Conservation (phyloP, 2,329 filamentous ascomycete species). For the Knufia petricola region DNA sequence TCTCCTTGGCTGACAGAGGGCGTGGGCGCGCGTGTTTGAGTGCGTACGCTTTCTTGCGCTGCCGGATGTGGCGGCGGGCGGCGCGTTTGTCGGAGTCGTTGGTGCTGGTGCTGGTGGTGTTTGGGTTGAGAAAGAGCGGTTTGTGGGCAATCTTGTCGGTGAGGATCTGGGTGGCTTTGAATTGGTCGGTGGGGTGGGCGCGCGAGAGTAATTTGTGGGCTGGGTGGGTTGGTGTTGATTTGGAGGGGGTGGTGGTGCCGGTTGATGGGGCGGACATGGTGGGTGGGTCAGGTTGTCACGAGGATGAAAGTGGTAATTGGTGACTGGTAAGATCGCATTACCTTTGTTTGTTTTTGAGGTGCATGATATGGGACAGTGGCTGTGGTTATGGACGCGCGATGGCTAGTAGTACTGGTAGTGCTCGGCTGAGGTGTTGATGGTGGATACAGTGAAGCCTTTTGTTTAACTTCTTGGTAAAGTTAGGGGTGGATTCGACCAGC, state of each 20-base stretch:
- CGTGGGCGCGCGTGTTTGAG: conserved; percentile 45
- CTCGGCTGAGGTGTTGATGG: too few relatives aligned
- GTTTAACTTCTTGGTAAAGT: too few relatives aligned
- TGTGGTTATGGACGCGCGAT: too few relatives aligned
- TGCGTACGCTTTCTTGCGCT: conserved; percentile 39
- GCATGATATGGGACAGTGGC: too few relatives aligned
- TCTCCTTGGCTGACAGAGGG: conserved; percentile 71
- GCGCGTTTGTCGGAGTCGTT: conserved; percentile 43
- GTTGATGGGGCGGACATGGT: conserved; percentile 4
- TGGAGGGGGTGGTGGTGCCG: not conserved
- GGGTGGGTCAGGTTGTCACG: too few relatives aligned
- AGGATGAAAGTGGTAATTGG: too few relatives aligned
- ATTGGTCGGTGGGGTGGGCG: conserved; percentile 60
- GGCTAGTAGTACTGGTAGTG: too few relatives aligned
- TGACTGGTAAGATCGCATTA: too few relatives aligned
- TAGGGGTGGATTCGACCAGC: too few relatives aligned
- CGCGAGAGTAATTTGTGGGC: conserved; percentile 61
- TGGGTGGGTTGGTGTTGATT: conserved; percentile 28
- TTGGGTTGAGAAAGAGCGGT: conserved; percentile 59
- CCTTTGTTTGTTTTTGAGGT: too few relatives aligned
- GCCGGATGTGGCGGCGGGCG: conserved; percentile 43
- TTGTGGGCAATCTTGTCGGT: conserved; percentile 74
- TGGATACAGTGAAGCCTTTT: too few relatives aligned
- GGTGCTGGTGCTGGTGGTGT: conserved; percentile 45
- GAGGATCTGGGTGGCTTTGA: conserved; percentile 62